A percentile compares a stretch with the other conserved stretches of the same genome.
These are phyloP conservation scores for Diaporthe citrichinensis DNA, from an alignment of 2,329 filamentous ascomycete genomes.

Conservation along the genomic window DNA sequence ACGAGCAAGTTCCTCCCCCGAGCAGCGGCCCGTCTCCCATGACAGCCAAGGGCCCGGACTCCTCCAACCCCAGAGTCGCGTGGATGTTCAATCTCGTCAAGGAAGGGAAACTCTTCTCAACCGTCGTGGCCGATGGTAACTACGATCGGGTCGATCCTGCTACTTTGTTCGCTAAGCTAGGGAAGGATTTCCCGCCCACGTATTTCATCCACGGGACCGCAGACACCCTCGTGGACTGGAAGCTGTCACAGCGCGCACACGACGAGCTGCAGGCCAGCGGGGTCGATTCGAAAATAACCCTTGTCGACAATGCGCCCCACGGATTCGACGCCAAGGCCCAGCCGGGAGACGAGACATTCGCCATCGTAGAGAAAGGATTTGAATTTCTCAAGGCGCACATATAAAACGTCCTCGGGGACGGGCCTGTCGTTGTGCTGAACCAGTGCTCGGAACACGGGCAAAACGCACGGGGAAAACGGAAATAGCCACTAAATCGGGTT, in stretches of 20 bases:
- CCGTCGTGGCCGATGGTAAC: background rate
- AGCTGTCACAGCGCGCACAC: background rate
- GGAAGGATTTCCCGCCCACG: background rate
- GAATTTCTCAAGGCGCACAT: background rate
- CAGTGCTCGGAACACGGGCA: too few species aligned
- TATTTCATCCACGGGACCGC: conserved; percentile 1
- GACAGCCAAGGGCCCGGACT: background rate
- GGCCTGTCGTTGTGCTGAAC: background rate
- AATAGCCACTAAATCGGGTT: background rate
- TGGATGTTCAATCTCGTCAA: conserved; percentile 9
- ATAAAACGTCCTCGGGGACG: background rate
- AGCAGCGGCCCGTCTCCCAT: background rate
- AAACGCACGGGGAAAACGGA: background rate
- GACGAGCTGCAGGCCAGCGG: background rate
- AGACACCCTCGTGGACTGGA: conserved; percentile 1
- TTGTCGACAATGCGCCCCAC: background rate
- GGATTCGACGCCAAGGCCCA: background rate
- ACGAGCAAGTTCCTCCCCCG: background rate
- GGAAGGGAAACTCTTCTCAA: background rate
- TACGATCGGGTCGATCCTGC: background rate
- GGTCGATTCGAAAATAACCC: background rate
- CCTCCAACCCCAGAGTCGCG: background rate
- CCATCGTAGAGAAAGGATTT: background rate
- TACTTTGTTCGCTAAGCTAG: background rate
- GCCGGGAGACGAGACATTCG: background rate